Base-by-base conservation (phyloP, 352 stramenopile species). In the Globisporangium cederbergense region DNA sequence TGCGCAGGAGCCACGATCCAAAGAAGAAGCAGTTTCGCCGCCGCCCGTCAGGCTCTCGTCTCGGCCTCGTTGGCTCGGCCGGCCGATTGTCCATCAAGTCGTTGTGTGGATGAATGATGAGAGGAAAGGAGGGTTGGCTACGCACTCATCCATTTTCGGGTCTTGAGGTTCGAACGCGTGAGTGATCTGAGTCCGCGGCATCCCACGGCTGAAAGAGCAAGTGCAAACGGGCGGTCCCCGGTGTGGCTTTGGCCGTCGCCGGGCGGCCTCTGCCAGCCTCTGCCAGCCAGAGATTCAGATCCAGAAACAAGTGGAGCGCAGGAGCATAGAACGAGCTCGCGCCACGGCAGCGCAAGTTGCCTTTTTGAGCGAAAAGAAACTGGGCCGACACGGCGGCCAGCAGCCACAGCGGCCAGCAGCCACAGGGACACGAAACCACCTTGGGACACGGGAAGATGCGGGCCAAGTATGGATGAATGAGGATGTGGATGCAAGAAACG, bases 161-260 rank as follows among this genome's bases (percentile, higher is more conserved):
- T 57, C 50, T 57, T 57, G 50, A 56, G 50, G 28, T 1, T 20
- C 16, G 25, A 40, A 13, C 2, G 18, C 30, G 52, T 45, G 18
- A 45, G 52, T 45, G 52, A 58, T 45, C 52, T 58, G 52, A 58
- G 52, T 58, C 52, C 3, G 6, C 4, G 8, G 18, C 32, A 13
- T 58, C 52, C 52, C 52, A 58, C 52, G 30, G 28, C 30, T 42
- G 32, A 30, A 30, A 58, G 32, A 58, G 52, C 52, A 28, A 30
- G 52, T 30, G 16, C 51, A 30, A 11, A 14, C 22, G 22, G 10
- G 14, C 11, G 28, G 36, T 40, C 36, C 36, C 36, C 36, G 9
- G 22, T 25, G 22, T 25, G 22, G 22, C 22, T 25, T 25, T 25
- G 22, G 22, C 22, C 22, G 22, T 25, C 22, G 22, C 22, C 22